A percentile compares a stretch with the other conserved stretches of the same genome.
Conservation (phyloP, 306 rosid genomes). For the Prunus kanzakura region DNA sequence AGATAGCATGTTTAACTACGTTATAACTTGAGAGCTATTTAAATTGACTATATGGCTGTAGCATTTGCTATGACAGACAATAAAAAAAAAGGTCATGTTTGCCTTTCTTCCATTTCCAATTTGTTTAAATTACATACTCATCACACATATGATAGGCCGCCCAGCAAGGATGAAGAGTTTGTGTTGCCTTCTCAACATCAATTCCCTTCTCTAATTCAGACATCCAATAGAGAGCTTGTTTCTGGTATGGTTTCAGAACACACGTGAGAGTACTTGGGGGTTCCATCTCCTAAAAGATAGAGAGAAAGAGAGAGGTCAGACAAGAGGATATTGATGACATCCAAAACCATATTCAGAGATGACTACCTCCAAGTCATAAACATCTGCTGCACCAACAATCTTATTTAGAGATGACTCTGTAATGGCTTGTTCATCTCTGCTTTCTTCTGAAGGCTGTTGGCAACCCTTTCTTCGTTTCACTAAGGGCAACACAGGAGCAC, state of each 20-base stretch:
- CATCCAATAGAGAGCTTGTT: slow-evolving; percentile 90
- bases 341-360: neutral
- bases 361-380: slow-evolving; percentile 67
- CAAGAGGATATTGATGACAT: neutral
- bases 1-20: slow-evolving; percentile 11
- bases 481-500: slow-evolving; percentile 40
- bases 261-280: slow-evolving; percentile 57
- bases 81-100: neutral
- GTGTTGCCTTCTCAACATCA: slow-evolving; percentile 48
- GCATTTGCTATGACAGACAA: neutral
- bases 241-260: slow-evolving; percentile 76
- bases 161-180: slow-evolving; percentile 88
- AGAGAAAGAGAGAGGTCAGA: neutral
- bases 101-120: neutral
- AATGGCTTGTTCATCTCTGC: slow-evolving; percentile 60
- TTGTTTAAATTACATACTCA: slow-evolving; percentile 45
- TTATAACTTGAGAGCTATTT: neutral
- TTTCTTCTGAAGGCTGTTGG: slow-evolving; percentile 42
- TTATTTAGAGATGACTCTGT: slow-evolving; percentile 65
- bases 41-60: too few species aligned
- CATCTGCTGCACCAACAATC: slow-evolving; percentile 70
- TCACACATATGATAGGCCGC: slow-evolving; percentile 65
- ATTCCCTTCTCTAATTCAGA: slow-evolving; percentile 66
- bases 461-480: slow-evolving; percentile 52
- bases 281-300: slow-evolving; percentile 60